These are phyloP conservation scores for Actinidia chinensis DNA, from an alignment of 179 eudicot species.

Conservation along the genomic window DNA sequence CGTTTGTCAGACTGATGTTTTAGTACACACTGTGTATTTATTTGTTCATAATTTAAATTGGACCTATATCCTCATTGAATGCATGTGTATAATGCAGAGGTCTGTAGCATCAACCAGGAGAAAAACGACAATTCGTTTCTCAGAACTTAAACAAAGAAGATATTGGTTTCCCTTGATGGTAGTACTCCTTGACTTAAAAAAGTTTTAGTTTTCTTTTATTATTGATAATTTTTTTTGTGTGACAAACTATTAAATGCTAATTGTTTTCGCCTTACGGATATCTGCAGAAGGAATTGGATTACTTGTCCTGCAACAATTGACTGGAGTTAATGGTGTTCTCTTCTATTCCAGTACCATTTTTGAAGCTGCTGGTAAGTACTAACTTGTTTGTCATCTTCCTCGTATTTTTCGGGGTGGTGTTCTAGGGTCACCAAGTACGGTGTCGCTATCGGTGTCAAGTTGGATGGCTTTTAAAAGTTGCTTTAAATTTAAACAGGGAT, in stretches of 20 bases:
- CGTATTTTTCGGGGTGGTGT: background rate
- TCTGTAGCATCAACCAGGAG: constrained; percentile 79
- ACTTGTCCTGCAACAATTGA: constrained; percentile 76
- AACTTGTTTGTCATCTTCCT: background rate
- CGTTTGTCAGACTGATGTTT: background rate
- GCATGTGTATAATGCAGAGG: constrained; percentile 48
- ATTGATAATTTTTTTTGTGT: constrained; percentile 1
- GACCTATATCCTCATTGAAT: background rate
- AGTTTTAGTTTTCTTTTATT: constrained; percentile 16
- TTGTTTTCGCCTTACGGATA: constrained; percentile 5
- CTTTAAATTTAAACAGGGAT: constrained; percentile 54
- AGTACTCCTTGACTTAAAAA: constrained; percentile 14
- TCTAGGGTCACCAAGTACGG: background rate
- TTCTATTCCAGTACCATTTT: constrained; percentile 85
- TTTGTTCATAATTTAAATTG: background rate
- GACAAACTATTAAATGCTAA: background rate
- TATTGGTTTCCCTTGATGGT: constrained; percentile 96
- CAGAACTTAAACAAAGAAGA: constrained; percentile 80
- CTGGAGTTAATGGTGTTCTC: constrained; percentile 85
- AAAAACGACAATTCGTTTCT: constrained; percentile 73
- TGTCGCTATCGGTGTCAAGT: background rate
- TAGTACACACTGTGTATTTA: background rate
- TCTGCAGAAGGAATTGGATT: constrained; percentile 86
- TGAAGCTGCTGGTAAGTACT: constrained; percentile 70
- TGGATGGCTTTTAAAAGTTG: constrained; percentile 8